Evolutionary conservation across 768 basidiomycete genomes (phyloP).

Genomic region (Mycena sanguinolenta): DNA sequence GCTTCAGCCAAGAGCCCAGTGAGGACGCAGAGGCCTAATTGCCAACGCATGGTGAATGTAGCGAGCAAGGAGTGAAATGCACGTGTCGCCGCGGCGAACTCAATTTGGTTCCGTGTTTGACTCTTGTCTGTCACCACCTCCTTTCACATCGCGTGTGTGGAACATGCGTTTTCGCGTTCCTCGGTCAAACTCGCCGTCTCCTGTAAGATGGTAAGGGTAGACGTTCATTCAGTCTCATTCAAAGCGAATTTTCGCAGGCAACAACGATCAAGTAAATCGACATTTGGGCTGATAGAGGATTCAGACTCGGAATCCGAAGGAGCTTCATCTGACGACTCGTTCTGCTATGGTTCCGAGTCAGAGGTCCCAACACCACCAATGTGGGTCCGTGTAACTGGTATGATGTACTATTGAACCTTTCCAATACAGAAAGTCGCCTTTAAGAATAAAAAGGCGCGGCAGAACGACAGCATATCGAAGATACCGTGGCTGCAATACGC

Average conservation of each 20-base stretch:
- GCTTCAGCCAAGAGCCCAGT: constrained; percentile 9
- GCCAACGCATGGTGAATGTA: too few relatives aligned
- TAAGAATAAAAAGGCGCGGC: constrained; percentile 48
- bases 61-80: neutral
- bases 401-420: neutral
- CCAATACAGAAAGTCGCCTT: constrained; percentile 40
- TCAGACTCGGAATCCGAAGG: constrained; percentile 29
- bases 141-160: neutral
- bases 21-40: constrained; percentile 26
- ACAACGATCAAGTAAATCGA: constrained; percentile 23
- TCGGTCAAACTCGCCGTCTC: constrained; percentile 35
- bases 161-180: constrained; percentile 37
- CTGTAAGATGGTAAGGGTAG: constrained; percentile 31
- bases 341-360: constrained; percentile 59
- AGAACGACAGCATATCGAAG: constrained; percentile 60
- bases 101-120: constrained; percentile 10
- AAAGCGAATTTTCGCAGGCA: constrained; percentile 18
- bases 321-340: constrained; percentile 46
- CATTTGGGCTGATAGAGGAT: constrained; percentile 26
- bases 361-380: constrained; percentile 50
- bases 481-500: constrained; percentile 65
- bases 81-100: constrained; percentile 26
- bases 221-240: neutral
- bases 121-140: neutral
- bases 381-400: constrained; percentile 48